A percentile compares a stretch with the other conserved stretches of the same genome.
Conservation (phyloP, 2,329 filamentous ascomycete species). For the Aspergillus phoenicis region DNA sequence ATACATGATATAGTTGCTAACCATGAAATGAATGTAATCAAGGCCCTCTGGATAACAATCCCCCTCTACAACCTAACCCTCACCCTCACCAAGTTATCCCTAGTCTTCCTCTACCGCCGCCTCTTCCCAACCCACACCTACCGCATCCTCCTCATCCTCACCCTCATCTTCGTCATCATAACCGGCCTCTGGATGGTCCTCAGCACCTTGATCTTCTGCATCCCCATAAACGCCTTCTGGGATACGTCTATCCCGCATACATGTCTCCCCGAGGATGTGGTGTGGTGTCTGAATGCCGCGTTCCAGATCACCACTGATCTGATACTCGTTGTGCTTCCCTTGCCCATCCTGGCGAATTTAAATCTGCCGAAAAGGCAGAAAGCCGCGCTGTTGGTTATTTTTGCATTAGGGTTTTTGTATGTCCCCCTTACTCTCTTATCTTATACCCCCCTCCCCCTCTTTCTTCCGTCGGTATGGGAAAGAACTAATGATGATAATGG, state of each 20-base stretch:
- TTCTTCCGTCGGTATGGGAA: not conserved
- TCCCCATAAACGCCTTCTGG: constrained; percentile 32
- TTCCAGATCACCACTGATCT: constrained; percentile 33
- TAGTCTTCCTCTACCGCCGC: constrained; percentile 34
- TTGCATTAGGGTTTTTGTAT: constrained; percentile 34
- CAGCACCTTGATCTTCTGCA: constrained; percentile 31
- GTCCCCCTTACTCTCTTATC: constrained; percentile 1
- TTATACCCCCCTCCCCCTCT: not conserved
- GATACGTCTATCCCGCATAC: not conserved
- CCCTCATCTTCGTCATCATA: constrained; percentile 25
- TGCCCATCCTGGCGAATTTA: constrained; percentile 28
- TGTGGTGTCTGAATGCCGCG: constrained; percentile 35
- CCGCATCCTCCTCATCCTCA: constrained; percentile 18
- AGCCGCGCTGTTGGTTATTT: constrained; percentile 29
- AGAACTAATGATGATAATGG: not conserved
- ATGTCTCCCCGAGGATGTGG: constrained; percentile 24
- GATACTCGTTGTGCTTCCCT: constrained; percentile 29
- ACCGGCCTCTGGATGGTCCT: constrained; percentile 33
- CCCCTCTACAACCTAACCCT: constrained; percentile 40
- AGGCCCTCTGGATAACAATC: constrained; percentile 35
- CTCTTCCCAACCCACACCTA: constrained; percentile 32
- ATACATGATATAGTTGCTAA: too few relatives aligned
- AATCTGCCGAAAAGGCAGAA: constrained; percentile 28
- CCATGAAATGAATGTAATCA: too few relatives aligned
- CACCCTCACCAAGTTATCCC: constrained; percentile 36